Evolutionary conservation across 2,329 filamentous ascomycete species (phyloP), one percentile per base, ranked within the genome.

Genomic region (Fusarium falciforme): DNA sequence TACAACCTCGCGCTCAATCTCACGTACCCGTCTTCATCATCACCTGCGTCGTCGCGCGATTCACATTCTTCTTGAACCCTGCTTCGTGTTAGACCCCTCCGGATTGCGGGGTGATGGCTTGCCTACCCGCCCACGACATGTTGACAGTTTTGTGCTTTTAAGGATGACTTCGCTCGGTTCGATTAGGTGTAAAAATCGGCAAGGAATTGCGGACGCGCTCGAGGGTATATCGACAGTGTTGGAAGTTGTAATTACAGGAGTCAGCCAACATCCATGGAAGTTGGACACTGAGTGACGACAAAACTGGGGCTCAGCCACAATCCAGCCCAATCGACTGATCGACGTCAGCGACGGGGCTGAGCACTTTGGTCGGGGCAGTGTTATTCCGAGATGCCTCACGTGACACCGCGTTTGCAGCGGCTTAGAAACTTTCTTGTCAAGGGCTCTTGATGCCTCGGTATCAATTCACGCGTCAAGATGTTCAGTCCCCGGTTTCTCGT

Each of bases 11-110:
- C 20, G 31, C n/a, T 22, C 33, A 10, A 11, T 16, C 29, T 16
- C 38, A 79, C 88, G 74, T 83, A 93, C 92, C 94, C 67, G 95
- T 97, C 90, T 99, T 99, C 96, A 99, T 98, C 94, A 99, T 98
- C 73, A 98, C 96, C 92, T 98, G 95, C 86, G 97, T 99, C 85
- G 96, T 98, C 80, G 96, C 96, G 87, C 96, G 94, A 88, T 96
- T 96, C 87, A 98, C 95, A 91, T 97, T 97, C 85, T 97, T 98
- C 87, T 96, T 86, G 80, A 86, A 86, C 75, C 85, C 85, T 86
- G 75, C 73, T 36, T 66, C 38, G 57, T 64, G 72, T 83, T 77
- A 83, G 79, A 80, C 76, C 77, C 77, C 75, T 77, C 72, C 52
- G 60, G 44, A 73, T 75, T 75, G 77, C 76, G 78, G 78, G 78